Evolutionary conservation across 2,329 filamentous ascomycete genomes (phyloP).

Genomic region (Colletotrichum sidae): DNA sequence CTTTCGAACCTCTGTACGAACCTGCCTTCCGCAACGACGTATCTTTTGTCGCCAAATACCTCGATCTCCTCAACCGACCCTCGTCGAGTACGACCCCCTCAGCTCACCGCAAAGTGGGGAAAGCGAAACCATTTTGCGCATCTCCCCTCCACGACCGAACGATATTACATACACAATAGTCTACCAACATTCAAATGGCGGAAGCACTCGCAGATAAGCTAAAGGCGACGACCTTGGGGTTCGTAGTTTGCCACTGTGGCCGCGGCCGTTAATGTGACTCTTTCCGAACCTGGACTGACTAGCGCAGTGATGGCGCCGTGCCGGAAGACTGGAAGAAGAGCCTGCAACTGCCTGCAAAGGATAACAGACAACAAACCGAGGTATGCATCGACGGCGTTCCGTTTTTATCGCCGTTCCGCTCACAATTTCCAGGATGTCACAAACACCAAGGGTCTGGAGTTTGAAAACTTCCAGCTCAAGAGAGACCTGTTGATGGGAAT

Average conservation of each 20-base stretch:
- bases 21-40: conserved; percentile 6
- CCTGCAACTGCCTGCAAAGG: conserved; percentile 78
- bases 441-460: conserved; percentile 96
- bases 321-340: conserved; percentile 79
- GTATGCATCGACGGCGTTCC: conserved; percentile 55
- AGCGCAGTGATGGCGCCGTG: conserved; percentile 59
- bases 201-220: conserved; percentile 60
- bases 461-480: conserved; percentile 96
- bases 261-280: background rate
- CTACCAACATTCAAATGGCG: conserved; percentile 48
- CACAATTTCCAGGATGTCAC: conserved; percentile 84
- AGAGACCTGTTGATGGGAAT: conserved; percentile 98
- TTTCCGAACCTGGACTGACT: conserved; percentile 46
- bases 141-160: conserved; percentile 22
- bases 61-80: conserved; percentile 10
- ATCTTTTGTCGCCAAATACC: conserved; percentile 14
- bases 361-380: conserved; percentile 85
- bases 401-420: conserved; percentile 30
- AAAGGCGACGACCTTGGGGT: conserved; percentile 56
- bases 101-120: conserved; percentile 35
- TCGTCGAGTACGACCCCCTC: conserved; percentile 30
- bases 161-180: conserved; percentile 4
- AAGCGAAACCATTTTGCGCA: conserved; percentile 35
- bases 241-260: conserved; percentile 35
- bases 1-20: background rate